Evolutionary conservation across 202 grass and related monocot genomes (phyloP).

Genomic region (Hordeum pubiflorum): DNA sequence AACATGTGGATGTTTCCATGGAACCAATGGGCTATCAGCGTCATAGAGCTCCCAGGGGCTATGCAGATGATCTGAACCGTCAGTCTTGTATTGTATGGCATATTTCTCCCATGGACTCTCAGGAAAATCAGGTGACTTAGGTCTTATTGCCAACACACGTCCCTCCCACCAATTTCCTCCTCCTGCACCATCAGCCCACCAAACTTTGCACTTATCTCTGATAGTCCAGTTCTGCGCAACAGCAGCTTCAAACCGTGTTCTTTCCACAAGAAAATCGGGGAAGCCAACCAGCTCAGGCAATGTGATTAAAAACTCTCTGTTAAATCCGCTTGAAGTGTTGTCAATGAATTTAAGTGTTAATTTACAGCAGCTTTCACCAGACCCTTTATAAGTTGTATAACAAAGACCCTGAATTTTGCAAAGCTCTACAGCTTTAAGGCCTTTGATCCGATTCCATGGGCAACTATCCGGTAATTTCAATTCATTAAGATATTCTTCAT

Average conservation of each 20-base stretch:
- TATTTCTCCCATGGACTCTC: constrained; percentile 96
- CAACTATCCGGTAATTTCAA: constrained; percentile 23
- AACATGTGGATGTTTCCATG: constrained; percentile 74
- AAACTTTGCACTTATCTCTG: constrained; percentile 91
- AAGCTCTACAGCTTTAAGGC: constrained; percentile 73
- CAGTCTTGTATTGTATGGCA: constrained; percentile 76
- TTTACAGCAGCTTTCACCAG: constrained; percentile 93
- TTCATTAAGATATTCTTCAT: constrained; percentile 59
- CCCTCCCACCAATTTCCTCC: constrained; percentile 95
- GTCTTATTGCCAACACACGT: constrained; percentile 44
- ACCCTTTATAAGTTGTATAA: constrained; percentile 74
- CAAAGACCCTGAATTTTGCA: constrained; percentile 68
- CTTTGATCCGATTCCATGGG: constrained; percentile 52
- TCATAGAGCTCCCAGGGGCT: constrained; percentile 97
- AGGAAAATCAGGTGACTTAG: constrained; percentile 72
- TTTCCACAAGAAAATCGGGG: constrained; percentile 96
- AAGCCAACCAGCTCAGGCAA: constrained; percentile 60
- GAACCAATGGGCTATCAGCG: constrained; percentile 48
- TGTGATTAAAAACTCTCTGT: constrained; percentile 55
- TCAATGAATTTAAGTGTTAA: constrained; percentile 59
- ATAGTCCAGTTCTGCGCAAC: constrained; percentile 71
- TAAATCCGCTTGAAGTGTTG: constrained; percentile 40
- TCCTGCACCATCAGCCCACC: constrained; percentile 71
- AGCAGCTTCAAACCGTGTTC: constrained; percentile 66
- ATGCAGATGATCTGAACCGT: constrained; percentile 60